Evolutionary conservation across 2,329 filamentous ascomycete species (phyloP), one percentile per base, ranked within the genome.

Genomic region (Fusarium heterosporum): DNA sequence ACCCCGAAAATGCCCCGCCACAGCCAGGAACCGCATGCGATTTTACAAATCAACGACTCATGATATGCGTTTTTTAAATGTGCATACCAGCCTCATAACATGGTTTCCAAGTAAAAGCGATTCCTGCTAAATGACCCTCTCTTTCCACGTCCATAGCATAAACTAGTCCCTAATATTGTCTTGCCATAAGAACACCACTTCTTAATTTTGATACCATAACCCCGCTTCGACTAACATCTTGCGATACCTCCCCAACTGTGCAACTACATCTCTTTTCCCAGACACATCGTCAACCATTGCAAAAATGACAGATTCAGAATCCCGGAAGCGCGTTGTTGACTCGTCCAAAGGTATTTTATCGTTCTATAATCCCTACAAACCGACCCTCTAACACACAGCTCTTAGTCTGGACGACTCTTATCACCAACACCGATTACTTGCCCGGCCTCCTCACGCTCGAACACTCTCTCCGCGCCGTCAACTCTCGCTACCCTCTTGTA

Each of bases 341-440:
- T 81, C 79, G 6, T 73, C 78, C 61, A 81, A 77, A 73, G 78
- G 80, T 78, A 66, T 38, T 10, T 12, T 8, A 6, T 38, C 11
- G 4, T 39, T 13, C 40, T 8, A 8, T 22, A 36, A 16, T 29
- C 25, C 4, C 30, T 34, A 17, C 14, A 38, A 46, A 39, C 48
- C 46, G 42, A 28, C 29, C 26, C 16, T 51, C 52, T 61, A 49
- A 60, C 46, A 9, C 61, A 30, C n/a, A 22, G 19, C 8, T 49
- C 19, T 46, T 76, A 92, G 93, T 96, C 76, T 97, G 93, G 93
- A 93, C 92, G 28, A 92, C 90, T 12, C 85, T 97, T 69, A 93
- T 97, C 76, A 97, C 93, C 61, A 96, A 96, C 80, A 88, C 87
- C 47, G 84, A 85, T 72, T 97, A 97, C 78, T 88, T 97, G 62